These are phyloP conservation scores for Thymus mandschuricus DNA, from an alignment of 257 asterid species.

Conservation along the genomic window DNA sequence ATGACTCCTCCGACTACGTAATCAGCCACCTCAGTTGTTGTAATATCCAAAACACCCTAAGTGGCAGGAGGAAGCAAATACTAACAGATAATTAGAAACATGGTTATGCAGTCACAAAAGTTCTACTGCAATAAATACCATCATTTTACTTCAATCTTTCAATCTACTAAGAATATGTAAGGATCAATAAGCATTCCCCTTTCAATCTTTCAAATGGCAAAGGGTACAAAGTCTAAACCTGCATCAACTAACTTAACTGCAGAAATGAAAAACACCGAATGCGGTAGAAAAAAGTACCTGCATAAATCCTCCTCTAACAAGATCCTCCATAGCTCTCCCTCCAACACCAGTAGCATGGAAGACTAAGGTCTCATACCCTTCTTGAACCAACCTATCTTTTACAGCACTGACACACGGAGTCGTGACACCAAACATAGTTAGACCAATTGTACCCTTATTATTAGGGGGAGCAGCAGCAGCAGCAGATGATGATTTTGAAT, in stretches of 20 bases:
- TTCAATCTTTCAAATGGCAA: not conserved
- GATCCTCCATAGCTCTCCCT: constrained; percentile 99
- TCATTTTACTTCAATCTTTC: not conserved
- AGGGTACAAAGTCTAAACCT: constrained; percentile 10
- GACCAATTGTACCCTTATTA: constrained; percentile 68
- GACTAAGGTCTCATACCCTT: constrained; percentile 84
- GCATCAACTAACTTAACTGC: constrained; percentile 17
- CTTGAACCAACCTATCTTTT: constrained; percentile 73
- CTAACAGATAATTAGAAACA: not conserved
- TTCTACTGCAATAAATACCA: not conserved
- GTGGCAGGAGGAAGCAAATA: constrained; percentile 26
- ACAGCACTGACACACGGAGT: constrained; percentile 85
- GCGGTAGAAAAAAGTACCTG: constrained; percentile 49
- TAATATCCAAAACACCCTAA: constrained; percentile 92
- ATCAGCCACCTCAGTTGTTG: constrained; percentile 97
- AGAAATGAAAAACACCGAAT: not conserved
- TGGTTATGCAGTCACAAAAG: not conserved
- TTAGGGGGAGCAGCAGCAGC: constrained; percentile 23
- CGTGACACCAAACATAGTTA: constrained; percentile 98
- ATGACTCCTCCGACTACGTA: constrained; percentile 89
- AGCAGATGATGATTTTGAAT: constrained; percentile 36
- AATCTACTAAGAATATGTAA: not conserved
- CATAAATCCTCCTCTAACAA: constrained; percentile 82
- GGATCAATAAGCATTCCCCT: not conserved
- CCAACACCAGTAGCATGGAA: constrained; percentile 99